phyloP scores from a whole-genome alignment of 2,329 filamentous ascomycete genomes.

The Phyllosticta capitalensis region DNA sequence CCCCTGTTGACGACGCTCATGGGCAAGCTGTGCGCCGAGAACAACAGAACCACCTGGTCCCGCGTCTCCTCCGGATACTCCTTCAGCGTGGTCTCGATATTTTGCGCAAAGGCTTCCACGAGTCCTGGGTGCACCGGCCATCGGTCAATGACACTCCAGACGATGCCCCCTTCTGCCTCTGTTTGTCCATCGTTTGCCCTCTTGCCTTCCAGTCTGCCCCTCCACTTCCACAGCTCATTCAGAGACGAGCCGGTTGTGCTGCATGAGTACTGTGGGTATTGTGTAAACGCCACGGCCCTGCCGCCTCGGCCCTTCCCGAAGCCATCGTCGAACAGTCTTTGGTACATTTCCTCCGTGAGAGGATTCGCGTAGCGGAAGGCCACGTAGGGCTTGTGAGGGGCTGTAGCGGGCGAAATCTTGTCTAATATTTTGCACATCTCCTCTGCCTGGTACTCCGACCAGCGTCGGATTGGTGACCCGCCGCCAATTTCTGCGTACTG shows the following conservation, averaged over 20 bases:
- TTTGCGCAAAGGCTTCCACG: conserved; percentile 83
- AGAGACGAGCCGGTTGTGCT: conserved; percentile 93
- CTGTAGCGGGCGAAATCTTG: conserved; percentile 80
- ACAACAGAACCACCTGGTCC: conserved; percentile 74
- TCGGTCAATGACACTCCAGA: conserved; percentile 95
- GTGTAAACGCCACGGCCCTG: conserved; percentile 89
- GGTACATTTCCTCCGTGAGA: conserved; percentile 89
- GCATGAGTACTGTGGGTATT: conserved; percentile 98
- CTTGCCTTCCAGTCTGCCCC: conserved; percentile 76
- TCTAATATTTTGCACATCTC: conserved; percentile 99
- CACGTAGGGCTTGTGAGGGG: conserved; percentile 94
- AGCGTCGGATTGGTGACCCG: conserved; percentile 95
- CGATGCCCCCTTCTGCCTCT: conserved; percentile 58
- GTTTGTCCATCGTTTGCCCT: conserved; percentile 43
- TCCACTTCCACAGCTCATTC: conserved; percentile 98
- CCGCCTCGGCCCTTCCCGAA: conserved; percentile 87
- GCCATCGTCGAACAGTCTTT: conserved; percentile 70
- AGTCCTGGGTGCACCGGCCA: conserved; percentile 91
- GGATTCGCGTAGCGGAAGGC: conserved; percentile 93
- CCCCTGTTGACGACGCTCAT: conserved; percentile 95
- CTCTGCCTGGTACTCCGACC: conserved; percentile 86
- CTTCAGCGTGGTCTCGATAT: conserved; percentile 75
- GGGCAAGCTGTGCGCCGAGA: conserved; percentile 90
- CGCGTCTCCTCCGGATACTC: conserved; percentile 77
- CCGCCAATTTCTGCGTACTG: conserved; percentile 94